Conservation (phyloP, 495 filamentous ascomycete genomes). For the Cladorrhinum samala region DNA sequence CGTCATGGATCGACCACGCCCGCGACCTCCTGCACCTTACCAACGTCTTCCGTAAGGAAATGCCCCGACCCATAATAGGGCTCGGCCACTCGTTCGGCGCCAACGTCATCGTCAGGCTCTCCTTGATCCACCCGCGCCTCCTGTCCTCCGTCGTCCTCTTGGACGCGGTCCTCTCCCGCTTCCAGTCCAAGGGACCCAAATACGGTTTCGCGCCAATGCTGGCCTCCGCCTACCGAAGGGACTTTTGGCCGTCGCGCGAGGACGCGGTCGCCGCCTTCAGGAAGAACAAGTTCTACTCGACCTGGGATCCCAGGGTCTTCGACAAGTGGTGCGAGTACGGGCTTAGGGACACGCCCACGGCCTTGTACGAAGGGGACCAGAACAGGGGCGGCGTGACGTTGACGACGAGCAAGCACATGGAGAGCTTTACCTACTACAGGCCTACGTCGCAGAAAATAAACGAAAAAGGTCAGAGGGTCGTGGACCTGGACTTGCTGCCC, state of each 20-base stretch:
- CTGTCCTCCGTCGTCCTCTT: constrained; percentile 70
- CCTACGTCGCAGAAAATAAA: constrained; percentile 25
- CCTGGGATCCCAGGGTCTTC: constrained; percentile 70
- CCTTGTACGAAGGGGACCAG: no score
- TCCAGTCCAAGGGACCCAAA: constrained; percentile 24
- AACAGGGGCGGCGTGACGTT: constrained; percentile 41
- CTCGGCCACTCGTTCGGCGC: constrained; percentile 89
- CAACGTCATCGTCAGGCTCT: constrained; percentile 53
- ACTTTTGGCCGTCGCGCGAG: constrained; percentile 63
- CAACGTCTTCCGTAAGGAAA: constrained; percentile 73
- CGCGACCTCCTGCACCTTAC: constrained; percentile 83
- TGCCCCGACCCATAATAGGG: constrained; percentile 84
- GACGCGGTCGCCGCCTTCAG: constrained; percentile 56
- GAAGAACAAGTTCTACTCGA: constrained; percentile 57
- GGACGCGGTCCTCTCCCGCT: constrained; percentile 60
- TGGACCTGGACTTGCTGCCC: constrained; percentile 10
- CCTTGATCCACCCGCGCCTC: constrained; percentile 77
- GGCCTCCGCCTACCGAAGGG: constrained; percentile 52
- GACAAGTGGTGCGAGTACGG: constrained; percentile 60
- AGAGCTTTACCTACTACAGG: constrained; percentile 51
- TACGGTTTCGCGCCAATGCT: constrained; percentile 25
- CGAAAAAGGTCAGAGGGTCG: constrained; percentile 10
- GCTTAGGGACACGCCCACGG: constrained; percentile 47
- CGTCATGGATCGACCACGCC: constrained; percentile 79
- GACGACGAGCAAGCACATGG: constrained; percentile 58